These are phyloP conservation scores for Oropetium thomaeum DNA, from an alignment of 176 grass and related monocot species.

Conservation along the genomic window DNA sequence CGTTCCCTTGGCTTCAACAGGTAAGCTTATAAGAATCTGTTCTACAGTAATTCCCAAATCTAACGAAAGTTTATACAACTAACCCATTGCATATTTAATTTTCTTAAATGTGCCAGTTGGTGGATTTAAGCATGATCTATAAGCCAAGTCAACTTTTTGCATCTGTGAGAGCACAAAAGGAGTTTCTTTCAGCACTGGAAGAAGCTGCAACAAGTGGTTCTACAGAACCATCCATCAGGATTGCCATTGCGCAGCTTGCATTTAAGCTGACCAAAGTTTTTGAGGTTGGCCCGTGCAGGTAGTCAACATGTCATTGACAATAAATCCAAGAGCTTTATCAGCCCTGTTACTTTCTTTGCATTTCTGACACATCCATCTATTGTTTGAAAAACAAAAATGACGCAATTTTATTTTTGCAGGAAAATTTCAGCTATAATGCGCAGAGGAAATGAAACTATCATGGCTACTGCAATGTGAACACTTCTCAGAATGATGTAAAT, in stretches of 20 bases:
- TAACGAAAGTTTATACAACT: constrained; percentile 8
- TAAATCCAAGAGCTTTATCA: background rate
- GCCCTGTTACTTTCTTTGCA: background rate
- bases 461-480: constrained; percentile 38
- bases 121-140: constrained; percentile 68
- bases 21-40: constrained; percentile 34
- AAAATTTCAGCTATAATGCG: constrained; percentile 52
- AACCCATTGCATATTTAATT: constrained; percentile 27
- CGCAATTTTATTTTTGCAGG: constrained; percentile 40
- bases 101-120: constrained; percentile 46
- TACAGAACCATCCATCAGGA: constrained; percentile 51
- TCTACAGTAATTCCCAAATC: background rate
- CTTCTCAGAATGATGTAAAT: background rate
- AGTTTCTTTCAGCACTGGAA: constrained; percentile 70
- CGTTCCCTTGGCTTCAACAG: constrained; percentile 86
- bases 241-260: constrained; percentile 52
- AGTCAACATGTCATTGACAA: constrained; percentile 16
- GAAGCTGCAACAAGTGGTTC: constrained; percentile 48
- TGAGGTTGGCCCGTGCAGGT: constrained; percentile 67
- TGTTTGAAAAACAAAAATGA: background rate
- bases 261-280: constrained; percentile 67
- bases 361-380: constrained; percentile 4
- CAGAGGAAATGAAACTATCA: constrained; percentile 47
- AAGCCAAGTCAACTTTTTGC: constrained; percentile 71
- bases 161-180: constrained; percentile 67